phyloP scores from a whole-genome alignment of 2,329 filamentous ascomycete species.

The Pyrenophora tritici-repentis region DNA sequence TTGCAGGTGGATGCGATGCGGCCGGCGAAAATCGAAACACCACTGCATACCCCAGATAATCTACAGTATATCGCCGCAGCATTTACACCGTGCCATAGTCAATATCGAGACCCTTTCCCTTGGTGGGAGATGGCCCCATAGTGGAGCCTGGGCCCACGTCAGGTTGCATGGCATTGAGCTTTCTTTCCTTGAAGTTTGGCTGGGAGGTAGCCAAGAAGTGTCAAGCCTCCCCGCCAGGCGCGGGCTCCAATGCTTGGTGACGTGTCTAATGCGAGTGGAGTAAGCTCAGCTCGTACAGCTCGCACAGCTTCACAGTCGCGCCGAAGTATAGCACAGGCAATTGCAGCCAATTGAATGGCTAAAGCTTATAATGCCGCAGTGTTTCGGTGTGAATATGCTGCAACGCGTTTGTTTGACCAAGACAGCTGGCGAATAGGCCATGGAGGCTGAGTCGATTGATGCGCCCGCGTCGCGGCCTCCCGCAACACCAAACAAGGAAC shows the following conservation, averaged over 20 bases:
- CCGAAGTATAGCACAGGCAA: not conserved
- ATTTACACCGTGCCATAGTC: not conserved
- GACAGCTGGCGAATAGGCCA: constrained; percentile 10
- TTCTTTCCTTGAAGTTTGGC: constrained; percentile 7
- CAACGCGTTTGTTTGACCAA: constrained; percentile 3
- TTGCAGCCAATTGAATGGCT: not conserved
- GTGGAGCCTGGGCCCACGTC: constrained; percentile 23
- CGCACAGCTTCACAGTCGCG: not conserved
- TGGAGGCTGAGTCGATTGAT: constrained; percentile 9
- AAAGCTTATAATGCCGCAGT: not conserved
- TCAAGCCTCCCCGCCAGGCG: constrained; percentile 29
- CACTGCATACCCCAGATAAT: too few relatives aligned
- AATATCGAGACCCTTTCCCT: constrained; percentile 4
- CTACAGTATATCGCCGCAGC: not conserved
- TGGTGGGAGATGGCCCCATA: not conserved
- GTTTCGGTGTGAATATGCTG: constrained; percentile 11
- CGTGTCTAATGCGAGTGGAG: constrained; percentile 17
- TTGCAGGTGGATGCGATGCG: too few relatives aligned
- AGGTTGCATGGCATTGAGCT: constrained; percentile 23
- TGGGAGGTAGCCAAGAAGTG: constrained; percentile 23
- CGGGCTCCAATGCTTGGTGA: constrained; percentile 30
- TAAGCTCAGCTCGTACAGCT: constrained; percentile 7
- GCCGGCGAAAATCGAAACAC: too few relatives aligned
- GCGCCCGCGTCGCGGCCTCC: constrained; percentile 3
- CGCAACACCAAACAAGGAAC: constrained; percentile 30